Conservation (phyloP, 1,284 basidiomycete genomes). For the Mycosarcoma mackinlayi region DNA sequence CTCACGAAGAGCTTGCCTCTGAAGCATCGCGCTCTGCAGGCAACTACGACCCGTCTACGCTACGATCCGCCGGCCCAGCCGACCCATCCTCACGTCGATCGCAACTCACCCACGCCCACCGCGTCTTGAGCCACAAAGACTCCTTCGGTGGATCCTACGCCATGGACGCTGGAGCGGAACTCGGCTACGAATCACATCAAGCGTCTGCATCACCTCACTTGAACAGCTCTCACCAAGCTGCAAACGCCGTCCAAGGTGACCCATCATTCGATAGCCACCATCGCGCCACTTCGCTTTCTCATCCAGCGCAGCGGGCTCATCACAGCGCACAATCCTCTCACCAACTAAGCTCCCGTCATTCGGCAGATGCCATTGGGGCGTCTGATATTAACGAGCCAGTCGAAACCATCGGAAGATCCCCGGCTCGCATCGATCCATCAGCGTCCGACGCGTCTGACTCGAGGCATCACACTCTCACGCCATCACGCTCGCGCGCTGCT, state of each 20-base stretch:
- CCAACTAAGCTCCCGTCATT: neutral
- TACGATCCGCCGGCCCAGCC: constrained; percentile 13
- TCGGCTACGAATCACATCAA: constrained; percentile 25
- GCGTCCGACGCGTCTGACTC: neutral
- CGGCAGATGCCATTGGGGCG: neutral
- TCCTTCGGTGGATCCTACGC: constrained; percentile 43
- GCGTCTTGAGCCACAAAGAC: constrained; percentile 42
- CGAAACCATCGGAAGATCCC: constrained; percentile 30
- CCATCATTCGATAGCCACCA: constrained; percentile 14
- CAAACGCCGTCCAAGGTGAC: neutral
- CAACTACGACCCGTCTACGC: constrained; percentile 13
- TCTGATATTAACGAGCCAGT: constrained; percentile 32
- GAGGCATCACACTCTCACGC: constrained; percentile 4
- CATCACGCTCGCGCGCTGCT: constrained; percentile 20
- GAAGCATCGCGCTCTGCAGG: constrained; percentile 11
- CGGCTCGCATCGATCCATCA: constrained; percentile 8
- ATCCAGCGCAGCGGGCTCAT: constrained; percentile 12
- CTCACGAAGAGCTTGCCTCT: constrained; percentile 32
- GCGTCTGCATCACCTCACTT: neutral
- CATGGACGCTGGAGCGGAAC: constrained; percentile 12
- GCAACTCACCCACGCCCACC: constrained; percentile 21
- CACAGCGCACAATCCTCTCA: neutral
- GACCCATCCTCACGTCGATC: constrained; percentile 18
- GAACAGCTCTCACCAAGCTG: constrained; percentile 1
- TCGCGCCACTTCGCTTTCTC: constrained; percentile 25